Conservation (phyloP, 306 rosid genomes). For the Vigna angularis region DNA sequence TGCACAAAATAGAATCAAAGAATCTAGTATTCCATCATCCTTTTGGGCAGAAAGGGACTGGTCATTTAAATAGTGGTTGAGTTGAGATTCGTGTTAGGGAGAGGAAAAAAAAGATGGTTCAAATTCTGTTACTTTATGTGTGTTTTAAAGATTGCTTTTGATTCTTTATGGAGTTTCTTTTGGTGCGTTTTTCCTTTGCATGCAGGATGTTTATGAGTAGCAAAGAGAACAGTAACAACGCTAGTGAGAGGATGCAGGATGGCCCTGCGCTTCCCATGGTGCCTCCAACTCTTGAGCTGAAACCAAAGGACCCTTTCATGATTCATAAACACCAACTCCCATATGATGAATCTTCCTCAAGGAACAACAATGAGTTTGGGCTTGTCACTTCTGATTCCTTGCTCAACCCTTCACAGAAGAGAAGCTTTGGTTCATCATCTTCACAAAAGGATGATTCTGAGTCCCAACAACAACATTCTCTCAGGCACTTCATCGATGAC, state of each 20-base stretch:
- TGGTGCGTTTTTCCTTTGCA: not conserved
- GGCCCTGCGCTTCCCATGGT: conserved; percentile 61
- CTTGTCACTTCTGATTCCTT: conserved; percentile 69
- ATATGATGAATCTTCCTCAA: conserved; percentile 61
- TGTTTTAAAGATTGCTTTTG: conserved; percentile 2
- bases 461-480: conserved; percentile 66
- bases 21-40: conserved; percentile 28
- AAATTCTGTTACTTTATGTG: not conserved
- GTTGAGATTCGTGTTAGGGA: conserved; percentile 22
- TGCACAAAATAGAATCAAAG: conserved; percentile 9
- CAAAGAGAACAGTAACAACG: conserved; percentile 52
- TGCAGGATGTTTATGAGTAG: conserved; percentile 69
- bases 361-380: conserved; percentile 67
- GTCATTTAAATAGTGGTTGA: conserved; percentile 15
- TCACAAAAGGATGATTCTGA: conserved; percentile 50
- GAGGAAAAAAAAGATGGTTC: conserved; percentile 9
- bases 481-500: conserved; percentile 76
- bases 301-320: conserved; percentile 55
- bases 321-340: conserved; percentile 58
- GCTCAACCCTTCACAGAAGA: conserved; percentile 72
- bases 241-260: conserved; percentile 58
- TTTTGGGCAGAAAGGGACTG: conserved; percentile 1
- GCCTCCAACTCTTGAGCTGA: conserved; percentile 63
- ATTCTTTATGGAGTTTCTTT: not conserved
- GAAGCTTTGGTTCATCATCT: conserved; percentile 58